Conservation (phyloP, 139 green algal species). For the Spirogloea muscicola region DNA sequence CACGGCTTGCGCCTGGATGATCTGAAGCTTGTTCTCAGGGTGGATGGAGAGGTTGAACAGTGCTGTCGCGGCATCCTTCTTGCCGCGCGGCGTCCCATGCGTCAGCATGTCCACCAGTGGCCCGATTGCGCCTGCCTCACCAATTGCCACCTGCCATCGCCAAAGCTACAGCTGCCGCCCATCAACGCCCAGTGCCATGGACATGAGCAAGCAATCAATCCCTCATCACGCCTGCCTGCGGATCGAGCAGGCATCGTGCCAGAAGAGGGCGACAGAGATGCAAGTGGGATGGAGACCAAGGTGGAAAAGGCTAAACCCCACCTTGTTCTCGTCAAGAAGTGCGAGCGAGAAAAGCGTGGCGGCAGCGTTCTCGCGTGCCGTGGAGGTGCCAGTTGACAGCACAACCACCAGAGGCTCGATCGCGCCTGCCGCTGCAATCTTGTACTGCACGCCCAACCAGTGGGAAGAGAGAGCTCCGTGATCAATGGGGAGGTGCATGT, state of each 20-base stretch:
- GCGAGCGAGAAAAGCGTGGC: constrained; percentile 31
- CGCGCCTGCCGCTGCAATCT: constrained; percentile 8
- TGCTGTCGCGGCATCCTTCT: constrained; percentile 13
- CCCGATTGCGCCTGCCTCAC: constrained; percentile 17
- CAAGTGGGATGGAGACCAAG: no score
- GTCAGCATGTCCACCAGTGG: constrained; percentile 20
- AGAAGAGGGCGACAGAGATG: no score
- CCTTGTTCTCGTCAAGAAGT: constrained; percentile 27
- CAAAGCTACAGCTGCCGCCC: no score
- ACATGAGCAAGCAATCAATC: no score
- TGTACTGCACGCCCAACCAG: not conserved
- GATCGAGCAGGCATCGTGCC: no score
- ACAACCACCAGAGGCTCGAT: constrained; percentile 21
- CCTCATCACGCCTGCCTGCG: no score
- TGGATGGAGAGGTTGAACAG: constrained; percentile 36
- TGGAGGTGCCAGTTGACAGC: constrained; percentile 1
- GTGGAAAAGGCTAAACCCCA: no score
- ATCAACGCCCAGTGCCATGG: no score
- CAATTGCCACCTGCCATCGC: no score
- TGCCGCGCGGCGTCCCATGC: not conserved
- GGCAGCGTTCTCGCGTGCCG: constrained; percentile 4
- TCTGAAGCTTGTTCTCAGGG: not conserved
- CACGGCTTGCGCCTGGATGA: constrained; percentile 1
- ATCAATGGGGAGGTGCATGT: no score
- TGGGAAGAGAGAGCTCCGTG: no score